These are phyloP conservation scores for Rauvolfia tetraphylla DNA, from an alignment of 257 asterid species.

Conservation along the genomic window DNA sequence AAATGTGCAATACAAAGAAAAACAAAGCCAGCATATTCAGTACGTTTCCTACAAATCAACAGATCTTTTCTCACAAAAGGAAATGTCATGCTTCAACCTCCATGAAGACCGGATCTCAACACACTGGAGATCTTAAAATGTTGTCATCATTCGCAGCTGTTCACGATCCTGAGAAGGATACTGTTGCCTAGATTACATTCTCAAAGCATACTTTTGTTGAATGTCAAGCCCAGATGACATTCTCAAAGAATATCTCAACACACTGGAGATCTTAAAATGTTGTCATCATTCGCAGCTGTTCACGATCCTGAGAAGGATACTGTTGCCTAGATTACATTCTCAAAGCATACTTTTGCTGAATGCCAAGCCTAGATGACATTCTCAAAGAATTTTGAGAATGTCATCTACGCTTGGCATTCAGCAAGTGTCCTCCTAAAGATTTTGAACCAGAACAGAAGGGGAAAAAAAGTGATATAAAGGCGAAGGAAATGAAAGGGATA, in stretches of 20 bases:
- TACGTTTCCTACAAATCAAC: constrained; percentile 36
- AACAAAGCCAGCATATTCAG: constrained; percentile 32
- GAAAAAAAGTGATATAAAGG: constrained; percentile 34
- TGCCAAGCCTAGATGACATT: no score
- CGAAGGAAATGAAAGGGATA: constrained; percentile 21
- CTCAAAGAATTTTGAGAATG: no score
- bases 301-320: no score
- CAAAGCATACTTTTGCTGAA: no score
- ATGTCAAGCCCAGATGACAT: no score
- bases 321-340: no score
- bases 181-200: no score
- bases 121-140: constrained; percentile 19
- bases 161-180: no score
- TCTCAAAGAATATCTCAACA: no score
- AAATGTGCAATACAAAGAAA: constrained; percentile 21
- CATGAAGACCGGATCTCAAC: constrained; percentile 22
- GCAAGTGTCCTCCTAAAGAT: constrained; percentile 23
- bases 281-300: constrained; percentile 13
- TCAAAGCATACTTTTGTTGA: no score
- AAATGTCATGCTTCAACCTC: constrained; percentile 34
- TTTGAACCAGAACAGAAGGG: constrained; percentile 23
- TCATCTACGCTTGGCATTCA: no score
- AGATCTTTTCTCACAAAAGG: constrained; percentile 25
- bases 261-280: constrained; percentile 19
- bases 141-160: constrained; percentile 12